Evolutionary conservation across 2,329 filamentous ascomycete species (phyloP).

Genomic region (Alternaria conjuncta): DNA sequence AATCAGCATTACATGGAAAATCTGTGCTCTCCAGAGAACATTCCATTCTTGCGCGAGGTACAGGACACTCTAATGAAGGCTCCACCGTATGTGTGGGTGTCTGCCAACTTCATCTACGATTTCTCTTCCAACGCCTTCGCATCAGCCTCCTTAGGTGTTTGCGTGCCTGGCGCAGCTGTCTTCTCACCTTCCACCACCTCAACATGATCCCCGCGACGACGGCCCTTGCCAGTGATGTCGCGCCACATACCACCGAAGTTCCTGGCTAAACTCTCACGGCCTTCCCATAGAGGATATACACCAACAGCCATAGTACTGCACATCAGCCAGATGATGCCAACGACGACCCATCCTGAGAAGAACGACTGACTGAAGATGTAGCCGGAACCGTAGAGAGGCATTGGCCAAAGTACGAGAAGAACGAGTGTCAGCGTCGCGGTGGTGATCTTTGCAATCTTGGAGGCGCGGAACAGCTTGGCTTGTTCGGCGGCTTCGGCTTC

Average conservation of each 20-base stretch:
- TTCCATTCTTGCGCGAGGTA: neutral
- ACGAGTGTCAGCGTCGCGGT: slow-evolving; percentile 71
- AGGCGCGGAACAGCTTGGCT: slow-evolving; percentile 51
- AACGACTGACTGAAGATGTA: slow-evolving; percentile 84
- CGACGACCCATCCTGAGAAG: slow-evolving; percentile 79
- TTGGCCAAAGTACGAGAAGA: slow-evolving; percentile 84
- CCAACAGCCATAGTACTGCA: slow-evolving; percentile 75
- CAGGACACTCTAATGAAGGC: neutral
- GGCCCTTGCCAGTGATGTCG: slow-evolving; percentile 33
- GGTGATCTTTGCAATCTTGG: slow-evolving; percentile 61
- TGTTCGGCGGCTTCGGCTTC: slow-evolving; percentile 49
- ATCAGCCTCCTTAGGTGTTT: slow-evolving; percentile 29
- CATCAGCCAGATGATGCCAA: slow-evolving; percentile 76
- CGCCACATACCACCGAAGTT: slow-evolving; percentile 37
- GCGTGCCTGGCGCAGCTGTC: slow-evolving; percentile 16
- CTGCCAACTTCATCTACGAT: neutral
- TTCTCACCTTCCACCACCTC: slow-evolving; percentile 28
- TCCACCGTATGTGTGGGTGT: neutral
- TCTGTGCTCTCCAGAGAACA: neutral
- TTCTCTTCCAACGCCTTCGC: slow-evolving; percentile 19
- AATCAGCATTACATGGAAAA: neutral
- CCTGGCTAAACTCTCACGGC: slow-evolving; percentile 28
- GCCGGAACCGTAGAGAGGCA: slow-evolving; percentile 82
- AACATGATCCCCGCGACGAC: slow-evolving; percentile 10
- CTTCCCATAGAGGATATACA: slow-evolving; percentile 81